Conservation (phyloP, 176 grass and related monocot species). For the Musa schizocarpa region DNA sequence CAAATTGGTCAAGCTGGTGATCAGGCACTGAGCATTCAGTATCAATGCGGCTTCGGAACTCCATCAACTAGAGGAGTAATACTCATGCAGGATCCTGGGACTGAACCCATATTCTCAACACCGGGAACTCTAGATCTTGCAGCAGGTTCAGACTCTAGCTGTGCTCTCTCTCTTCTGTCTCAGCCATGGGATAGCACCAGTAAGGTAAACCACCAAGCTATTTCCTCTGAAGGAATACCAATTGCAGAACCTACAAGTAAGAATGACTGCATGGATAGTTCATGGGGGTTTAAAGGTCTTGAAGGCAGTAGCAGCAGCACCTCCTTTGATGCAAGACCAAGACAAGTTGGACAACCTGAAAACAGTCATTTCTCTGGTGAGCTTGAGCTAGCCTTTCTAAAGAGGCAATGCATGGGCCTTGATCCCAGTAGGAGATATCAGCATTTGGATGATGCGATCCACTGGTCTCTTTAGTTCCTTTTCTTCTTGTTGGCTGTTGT, state of each 20-base stretch:
- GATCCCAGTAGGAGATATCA: background rate
- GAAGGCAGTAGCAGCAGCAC: background rate
- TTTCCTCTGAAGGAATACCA: no score
- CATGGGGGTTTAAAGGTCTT: background rate
- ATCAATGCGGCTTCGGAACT: background rate
- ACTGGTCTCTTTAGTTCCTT: background rate
- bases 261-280: background rate
- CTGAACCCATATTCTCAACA: no score
- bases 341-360: background rate
- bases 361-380: background rate
- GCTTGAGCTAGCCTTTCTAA: background rate
- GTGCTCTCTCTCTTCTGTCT: conserved; percentile 21
- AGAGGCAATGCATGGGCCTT: background rate
- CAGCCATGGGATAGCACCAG: conserved; percentile 3
- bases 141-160: background rate
- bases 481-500: no score
- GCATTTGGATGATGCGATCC: background rate
- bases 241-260: no score
- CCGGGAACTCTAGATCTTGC: background rate
- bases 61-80: background rate
- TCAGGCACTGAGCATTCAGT: no score
- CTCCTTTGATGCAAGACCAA: background rate
- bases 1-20: background rate
- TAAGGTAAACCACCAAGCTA: no score
- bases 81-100: no score